These are phyloP conservation scores for Amphirosellinia nigrospora DNA, from an alignment of 495 filamentous ascomycete species.

Conservation along the genomic window DNA sequence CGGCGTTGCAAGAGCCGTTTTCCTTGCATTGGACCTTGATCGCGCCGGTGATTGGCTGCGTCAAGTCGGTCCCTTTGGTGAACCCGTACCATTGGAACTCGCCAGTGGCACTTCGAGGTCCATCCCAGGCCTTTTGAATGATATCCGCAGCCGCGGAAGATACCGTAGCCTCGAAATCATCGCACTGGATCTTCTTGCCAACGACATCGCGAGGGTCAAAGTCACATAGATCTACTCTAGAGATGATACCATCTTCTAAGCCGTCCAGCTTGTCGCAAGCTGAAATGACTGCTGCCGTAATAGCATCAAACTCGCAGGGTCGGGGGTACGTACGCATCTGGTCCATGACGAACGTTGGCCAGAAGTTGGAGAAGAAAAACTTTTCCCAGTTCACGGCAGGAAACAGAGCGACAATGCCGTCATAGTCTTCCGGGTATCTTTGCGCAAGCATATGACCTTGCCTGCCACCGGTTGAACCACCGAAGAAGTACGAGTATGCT, in stretches of 20 bases:
- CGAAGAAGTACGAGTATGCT: slow-evolving; percentile 44
- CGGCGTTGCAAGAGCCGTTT: slow-evolving; percentile 16
- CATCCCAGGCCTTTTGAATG: slow-evolving; percentile 21
- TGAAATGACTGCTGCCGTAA: slow-evolving; percentile 34
- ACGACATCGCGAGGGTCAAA: slow-evolving; percentile 31
- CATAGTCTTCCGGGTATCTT: slow-evolving; percentile 43
- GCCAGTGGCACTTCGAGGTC: slow-evolving; percentile 13
- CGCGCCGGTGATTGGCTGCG: slow-evolving; percentile 16
- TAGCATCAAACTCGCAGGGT: slow-evolving; percentile 37
- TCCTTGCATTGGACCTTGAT: slow-evolving; percentile 17
- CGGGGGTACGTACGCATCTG: slow-evolving; percentile 22
- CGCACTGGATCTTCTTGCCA: slow-evolving; percentile 29
- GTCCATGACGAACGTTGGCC: slow-evolving; percentile 35
- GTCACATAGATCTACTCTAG: slow-evolving; percentile 30
- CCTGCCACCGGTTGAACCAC: slow-evolving; percentile 46
- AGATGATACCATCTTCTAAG: slow-evolving; percentile 36
- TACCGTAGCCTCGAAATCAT: neutral
- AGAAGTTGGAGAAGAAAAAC: slow-evolving; percentile 19
- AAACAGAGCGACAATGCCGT: slow-evolving; percentile 44
- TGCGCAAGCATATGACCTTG: slow-evolving; percentile 47
- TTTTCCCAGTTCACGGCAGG: slow-evolving; percentile 39
- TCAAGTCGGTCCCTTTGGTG: slow-evolving; percentile 17
- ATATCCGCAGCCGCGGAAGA: slow-evolving; percentile 11
- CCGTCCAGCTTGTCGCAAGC: slow-evolving; percentile 46
- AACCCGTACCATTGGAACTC: slow-evolving; percentile 22